Percentiles rank a stretch among this genome's conserved stretches.
Evolutionary conservation across 2,329 filamentous ascomycete species (phyloP).

Genomic region (Phialocephala subalpina): DNA sequence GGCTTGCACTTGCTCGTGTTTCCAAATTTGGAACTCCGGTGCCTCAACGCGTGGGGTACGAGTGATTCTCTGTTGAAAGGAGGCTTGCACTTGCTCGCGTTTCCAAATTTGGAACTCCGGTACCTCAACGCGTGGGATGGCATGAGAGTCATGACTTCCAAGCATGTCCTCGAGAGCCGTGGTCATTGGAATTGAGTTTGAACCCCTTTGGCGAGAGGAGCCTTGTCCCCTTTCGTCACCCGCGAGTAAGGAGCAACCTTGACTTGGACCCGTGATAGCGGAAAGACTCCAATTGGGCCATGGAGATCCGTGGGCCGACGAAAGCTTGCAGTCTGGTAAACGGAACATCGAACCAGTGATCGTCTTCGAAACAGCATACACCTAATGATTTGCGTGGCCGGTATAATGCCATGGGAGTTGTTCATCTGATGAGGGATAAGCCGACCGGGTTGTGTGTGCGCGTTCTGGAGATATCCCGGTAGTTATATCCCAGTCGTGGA

Average conservation of each 20-base stretch:
- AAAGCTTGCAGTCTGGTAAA: not conserved
- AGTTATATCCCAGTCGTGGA: not conserved
- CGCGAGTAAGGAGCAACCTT: not conserved
- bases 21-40: not conserved
- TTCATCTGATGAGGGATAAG: slow-evolving; percentile 4
- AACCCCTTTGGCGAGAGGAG: not conserved
- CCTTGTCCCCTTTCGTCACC: slow-evolving; percentile 7
- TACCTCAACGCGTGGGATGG: slow-evolving; percentile 1
- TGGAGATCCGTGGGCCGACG: slow-evolving; percentile 1
- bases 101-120: not conserved
- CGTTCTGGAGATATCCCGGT: not conserved
- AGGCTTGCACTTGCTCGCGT: not conserved
- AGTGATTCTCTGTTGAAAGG: too few species aligned
- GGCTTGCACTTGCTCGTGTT: not conserved
- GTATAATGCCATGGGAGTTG: not conserved
- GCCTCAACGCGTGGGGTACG: slow-evolving; percentile 1
- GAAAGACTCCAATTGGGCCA: slow-evolving; percentile 11
- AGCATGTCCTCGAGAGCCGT: not conserved
- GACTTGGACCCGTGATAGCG: not conserved
- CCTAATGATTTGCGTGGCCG: slow-evolving; percentile 10
- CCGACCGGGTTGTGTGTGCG: not conserved
- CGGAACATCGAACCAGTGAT: slow-evolving; percentile 7
- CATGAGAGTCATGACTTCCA: not conserved
- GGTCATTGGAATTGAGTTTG: not conserved
- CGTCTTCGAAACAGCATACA: not conserved